These are phyloP conservation scores for Ascochyta pisi DNA, from an alignment of 2,329 filamentous ascomycete species.

Conservation along the genomic window DNA sequence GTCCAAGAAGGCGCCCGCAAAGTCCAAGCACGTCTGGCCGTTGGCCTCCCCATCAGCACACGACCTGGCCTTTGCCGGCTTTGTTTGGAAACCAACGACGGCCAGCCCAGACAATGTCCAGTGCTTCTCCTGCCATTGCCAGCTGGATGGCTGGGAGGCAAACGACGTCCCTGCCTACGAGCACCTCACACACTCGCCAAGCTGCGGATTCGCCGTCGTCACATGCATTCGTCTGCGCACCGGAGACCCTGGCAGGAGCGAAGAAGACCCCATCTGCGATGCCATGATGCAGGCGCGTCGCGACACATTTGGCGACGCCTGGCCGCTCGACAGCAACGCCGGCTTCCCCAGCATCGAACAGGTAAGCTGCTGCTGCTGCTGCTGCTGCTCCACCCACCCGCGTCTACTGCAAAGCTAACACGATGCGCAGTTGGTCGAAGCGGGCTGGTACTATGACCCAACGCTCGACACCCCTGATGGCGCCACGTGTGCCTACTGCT, in stretches of 20 bases:
- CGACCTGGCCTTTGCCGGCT: conserved; percentile 87
- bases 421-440: conserved; percentile 89
- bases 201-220: conserved; percentile 86
- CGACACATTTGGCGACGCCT: conserved; percentile 81
- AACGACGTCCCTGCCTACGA: conserved; percentile 84
- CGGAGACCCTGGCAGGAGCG: conserved; percentile 67
- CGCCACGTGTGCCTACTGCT: conserved; percentile 90
- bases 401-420: conserved; percentile 76
- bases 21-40: conserved; percentile 68
- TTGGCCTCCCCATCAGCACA: conserved; percentile 71
- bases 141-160: conserved; percentile 90
- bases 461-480: conserved; percentile 84
- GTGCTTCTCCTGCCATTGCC: conserved; percentile 86
- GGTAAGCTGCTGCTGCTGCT: conserved; percentile 55
- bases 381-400: neutral
- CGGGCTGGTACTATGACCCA: conserved; percentile 94
- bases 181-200: conserved; percentile 80
- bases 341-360: conserved; percentile 63
- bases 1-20: conserved; percentile 59
- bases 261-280: conserved; percentile 76
- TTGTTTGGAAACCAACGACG: conserved; percentile 81
- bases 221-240: conserved; percentile 62
- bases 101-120: conserved; percentile 84
- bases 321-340: conserved; percentile 75
- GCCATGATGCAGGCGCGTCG: conserved; percentile 78